A percentile compares a stretch with the other conserved stretches of the same genome.
phyloP scores from a whole-genome alignment of 768 basidiomycete species.

The Lenzites betulinus region DNA sequence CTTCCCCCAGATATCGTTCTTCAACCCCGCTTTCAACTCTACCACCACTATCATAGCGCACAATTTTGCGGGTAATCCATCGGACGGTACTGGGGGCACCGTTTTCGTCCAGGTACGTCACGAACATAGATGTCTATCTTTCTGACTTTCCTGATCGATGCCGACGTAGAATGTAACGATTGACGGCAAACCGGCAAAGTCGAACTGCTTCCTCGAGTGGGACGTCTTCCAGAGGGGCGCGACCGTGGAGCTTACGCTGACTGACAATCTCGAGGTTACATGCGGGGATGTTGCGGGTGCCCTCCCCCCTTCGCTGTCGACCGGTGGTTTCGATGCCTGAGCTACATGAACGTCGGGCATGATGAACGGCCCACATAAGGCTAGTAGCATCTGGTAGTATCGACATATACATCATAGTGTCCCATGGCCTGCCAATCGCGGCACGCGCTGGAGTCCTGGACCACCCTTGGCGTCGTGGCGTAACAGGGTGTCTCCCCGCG shows the following conservation, averaged over 20 bases:
- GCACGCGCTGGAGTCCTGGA: no score
- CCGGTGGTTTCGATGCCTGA: constrained; percentile 48
- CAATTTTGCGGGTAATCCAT: constrained; percentile 55
- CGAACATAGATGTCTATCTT: not conserved
- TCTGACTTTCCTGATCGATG: not conserved
- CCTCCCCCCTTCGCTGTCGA: constrained; percentile 63
- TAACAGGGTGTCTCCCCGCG: no score
- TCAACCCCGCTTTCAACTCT: constrained; percentile 56
- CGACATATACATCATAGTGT: no score
- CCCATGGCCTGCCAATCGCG: no score
- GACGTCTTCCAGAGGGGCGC: constrained; percentile 57
- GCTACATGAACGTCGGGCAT: not conserved
- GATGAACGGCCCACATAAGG: no score
- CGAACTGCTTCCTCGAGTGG: constrained; percentile 68
- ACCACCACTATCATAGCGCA: constrained; percentile 56
- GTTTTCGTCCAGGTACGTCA: constrained; percentile 56
- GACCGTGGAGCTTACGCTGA: constrained; percentile 55
- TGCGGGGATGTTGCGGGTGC: constrained; percentile 46
- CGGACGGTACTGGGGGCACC: constrained; percentile 50
- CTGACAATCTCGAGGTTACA: constrained; percentile 50
- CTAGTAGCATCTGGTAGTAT: no score
- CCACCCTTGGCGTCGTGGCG: no score
- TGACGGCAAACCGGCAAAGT: constrained; percentile 57
- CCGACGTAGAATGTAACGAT: constrained; percentile 52
- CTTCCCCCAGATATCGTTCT: constrained; percentile 62